phyloP scores from a whole-genome alignment of 306 rosid genomes.

The Leucaena leucocephala region DNA sequence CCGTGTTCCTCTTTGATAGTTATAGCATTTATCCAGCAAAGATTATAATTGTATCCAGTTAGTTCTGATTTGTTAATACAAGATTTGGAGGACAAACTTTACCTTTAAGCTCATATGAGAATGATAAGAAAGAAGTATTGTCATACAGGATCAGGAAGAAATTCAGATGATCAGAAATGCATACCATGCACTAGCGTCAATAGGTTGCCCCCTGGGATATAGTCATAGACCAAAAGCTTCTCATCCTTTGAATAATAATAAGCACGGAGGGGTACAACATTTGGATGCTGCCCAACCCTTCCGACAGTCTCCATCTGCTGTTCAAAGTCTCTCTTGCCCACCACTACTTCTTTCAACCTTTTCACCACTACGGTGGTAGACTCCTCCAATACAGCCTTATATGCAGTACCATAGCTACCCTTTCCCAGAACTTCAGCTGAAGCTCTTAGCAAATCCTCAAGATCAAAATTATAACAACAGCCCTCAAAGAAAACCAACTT shows the following conservation, averaged over 20 bases:
- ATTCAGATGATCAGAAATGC: conserved; percentile 27
- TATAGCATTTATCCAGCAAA: not conserved
- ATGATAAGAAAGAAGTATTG: not conserved
- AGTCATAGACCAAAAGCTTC: conserved; percentile 79
- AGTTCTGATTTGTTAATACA: not conserved
- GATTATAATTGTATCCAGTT: not conserved
- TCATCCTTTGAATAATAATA: conserved; percentile 91
- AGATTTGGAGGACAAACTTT: not conserved
- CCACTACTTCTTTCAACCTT: conserved; percentile 87
- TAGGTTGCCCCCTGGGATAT: conserved; percentile 64
- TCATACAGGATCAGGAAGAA: conserved; percentile 1
- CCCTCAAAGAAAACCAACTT: conserved; percentile 89
- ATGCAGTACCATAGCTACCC: conserved; percentile 87
- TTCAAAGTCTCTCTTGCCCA: conserved; percentile 77
- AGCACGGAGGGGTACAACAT: conserved; percentile 77
- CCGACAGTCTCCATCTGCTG: conserved; percentile 84
- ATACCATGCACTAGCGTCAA: conserved; percentile 75
- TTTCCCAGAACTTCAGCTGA: conserved; percentile 91
- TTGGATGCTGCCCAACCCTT: conserved; percentile 73
- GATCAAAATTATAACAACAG: conserved; percentile 83
- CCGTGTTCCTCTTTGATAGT: not conserved
- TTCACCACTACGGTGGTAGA: conserved; percentile 83
- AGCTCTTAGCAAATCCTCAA: conserved; percentile 83
- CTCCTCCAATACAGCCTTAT: conserved; percentile 85
- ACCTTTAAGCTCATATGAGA: not conserved